Evolutionary conservation across 2,329 filamentous ascomycete genomes (phyloP).

Genomic region (Aspergillus tamarii): DNA sequence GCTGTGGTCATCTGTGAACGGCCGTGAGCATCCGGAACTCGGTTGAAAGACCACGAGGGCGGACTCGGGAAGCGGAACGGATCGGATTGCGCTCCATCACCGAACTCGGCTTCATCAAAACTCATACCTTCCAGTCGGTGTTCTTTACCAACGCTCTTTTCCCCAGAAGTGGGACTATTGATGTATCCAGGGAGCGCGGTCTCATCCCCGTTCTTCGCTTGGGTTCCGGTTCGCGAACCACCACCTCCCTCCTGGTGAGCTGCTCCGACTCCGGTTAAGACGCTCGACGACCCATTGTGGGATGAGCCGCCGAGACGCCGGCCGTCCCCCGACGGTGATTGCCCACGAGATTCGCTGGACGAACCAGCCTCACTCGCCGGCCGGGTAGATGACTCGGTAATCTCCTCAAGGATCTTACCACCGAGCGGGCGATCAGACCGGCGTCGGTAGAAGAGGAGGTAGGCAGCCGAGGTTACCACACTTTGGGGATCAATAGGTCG

Average conservation of each 20-base stretch:
- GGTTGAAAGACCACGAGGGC: constrained; percentile 45
- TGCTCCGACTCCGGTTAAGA: constrained; percentile 76
- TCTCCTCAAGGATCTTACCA: constrained; percentile 71
- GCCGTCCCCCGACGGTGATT: constrained; percentile 74
- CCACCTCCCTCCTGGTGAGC: constrained; percentile 67
- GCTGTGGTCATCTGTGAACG: constrained; percentile 32
- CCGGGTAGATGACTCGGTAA: constrained; percentile 66
- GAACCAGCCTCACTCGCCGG: constrained; percentile 53
- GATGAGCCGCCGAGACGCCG: constrained; percentile 85
- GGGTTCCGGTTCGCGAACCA: constrained; percentile 56
- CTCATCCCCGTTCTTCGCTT: constrained; percentile 36
- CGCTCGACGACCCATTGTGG: constrained; percentile 89
- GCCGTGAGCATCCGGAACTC: constrained; percentile 32
- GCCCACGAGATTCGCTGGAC: constrained; percentile 44
- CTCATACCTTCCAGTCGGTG: constrained; percentile 38
- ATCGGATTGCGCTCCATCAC: constrained; percentile 26
- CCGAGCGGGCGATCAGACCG: constrained; percentile 77
- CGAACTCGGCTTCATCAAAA: constrained; percentile 34
- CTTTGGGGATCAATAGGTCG: constrained; percentile 61
- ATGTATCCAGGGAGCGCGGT: constrained; percentile 38
- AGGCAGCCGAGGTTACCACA: constrained; percentile 77
- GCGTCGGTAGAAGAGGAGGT: constrained; percentile 93
- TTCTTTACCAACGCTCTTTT: constrained; percentile 25
- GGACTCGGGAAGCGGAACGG: constrained; percentile 28
- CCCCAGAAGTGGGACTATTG: constrained; percentile 26